Percentiles rank a stretch among this genome's conserved stretches.
Evolutionary conservation across 495 filamentous ascomycete species (phyloP).

Genomic region (Penicillium odoratum): DNA sequence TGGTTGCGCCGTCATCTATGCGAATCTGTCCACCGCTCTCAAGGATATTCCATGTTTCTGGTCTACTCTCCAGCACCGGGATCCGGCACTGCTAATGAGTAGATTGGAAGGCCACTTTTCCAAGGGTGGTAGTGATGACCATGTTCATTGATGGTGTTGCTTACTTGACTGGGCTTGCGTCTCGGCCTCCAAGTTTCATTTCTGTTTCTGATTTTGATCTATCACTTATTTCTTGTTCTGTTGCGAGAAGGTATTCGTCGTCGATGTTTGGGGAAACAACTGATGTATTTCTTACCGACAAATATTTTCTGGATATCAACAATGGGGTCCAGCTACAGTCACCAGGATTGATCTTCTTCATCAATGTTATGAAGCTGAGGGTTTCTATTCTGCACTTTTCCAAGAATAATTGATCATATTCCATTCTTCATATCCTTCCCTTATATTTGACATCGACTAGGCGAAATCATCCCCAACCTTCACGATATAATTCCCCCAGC

Average conservation of each 20-base stretch:
- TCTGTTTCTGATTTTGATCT: too few relatives aligned
- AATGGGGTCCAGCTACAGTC: too few relatives aligned
- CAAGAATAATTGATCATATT: background rate
- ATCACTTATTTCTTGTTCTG: too few relatives aligned
- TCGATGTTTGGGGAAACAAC: too few relatives aligned
- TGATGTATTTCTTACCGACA: too few relatives aligned
- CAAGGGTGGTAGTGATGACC: too few relatives aligned
- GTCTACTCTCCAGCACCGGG: background rate
- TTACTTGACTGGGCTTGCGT: too few relatives aligned
- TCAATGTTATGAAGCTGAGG: background rate
- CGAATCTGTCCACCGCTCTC: constrained; percentile 3
- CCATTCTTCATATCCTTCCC: background rate
- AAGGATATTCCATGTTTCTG: constrained; percentile 10
- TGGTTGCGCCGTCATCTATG: constrained; percentile 10
- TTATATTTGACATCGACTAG: background rate
- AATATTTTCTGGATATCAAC: too few relatives aligned
- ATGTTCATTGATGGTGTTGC: too few relatives aligned
- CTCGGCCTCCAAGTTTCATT: too few relatives aligned
- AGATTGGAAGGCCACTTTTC: too few relatives aligned
- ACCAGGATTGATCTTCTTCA: background rate
- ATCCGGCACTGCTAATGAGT: background rate
- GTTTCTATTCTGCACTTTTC: background rate
- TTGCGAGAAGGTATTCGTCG: too few relatives aligned
- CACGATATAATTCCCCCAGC: background rate
- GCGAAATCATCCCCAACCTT: background rate